phyloP scores from a whole-genome alignment of 148 eudicot species.

The Chenopodium quinoa region DNA sequence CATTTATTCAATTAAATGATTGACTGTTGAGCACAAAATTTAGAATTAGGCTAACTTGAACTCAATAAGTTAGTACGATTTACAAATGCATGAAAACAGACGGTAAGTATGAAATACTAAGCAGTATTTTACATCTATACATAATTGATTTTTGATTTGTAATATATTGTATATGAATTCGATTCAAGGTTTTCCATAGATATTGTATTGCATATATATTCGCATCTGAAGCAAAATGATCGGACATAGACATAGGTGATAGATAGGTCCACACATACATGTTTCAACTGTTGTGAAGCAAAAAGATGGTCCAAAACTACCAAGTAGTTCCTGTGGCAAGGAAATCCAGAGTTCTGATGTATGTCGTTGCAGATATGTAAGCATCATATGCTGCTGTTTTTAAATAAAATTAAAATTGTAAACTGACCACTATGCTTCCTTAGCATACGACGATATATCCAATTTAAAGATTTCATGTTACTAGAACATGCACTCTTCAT shows the following conservation, averaged over 20 bases:
- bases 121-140: too few species aligned
- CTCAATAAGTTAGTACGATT: too few species aligned
- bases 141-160: too few species aligned
- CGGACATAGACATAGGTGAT: too few species aligned
- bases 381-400: not conserved
- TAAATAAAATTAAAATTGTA: too few species aligned
- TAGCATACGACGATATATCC: constrained; percentile 12
- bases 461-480: constrained; percentile 10
- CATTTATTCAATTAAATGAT: too few species aligned
- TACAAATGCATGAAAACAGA: too few species aligned
- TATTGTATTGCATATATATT: not conserved
- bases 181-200: too few species aligned
- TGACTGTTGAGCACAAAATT: too few species aligned
- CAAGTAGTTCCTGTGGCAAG: not conserved
- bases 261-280: not conserved
- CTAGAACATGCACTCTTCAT: constrained; percentile 17
- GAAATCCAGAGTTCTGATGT: constrained; percentile 6
- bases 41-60: too few species aligned
- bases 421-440: constrained; percentile 17
- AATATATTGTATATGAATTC: too few species aligned
- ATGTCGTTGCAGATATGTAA: not conserved
- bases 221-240: not conserved
- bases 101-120: too few species aligned
- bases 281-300: not conserved
- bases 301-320: not conserved